Base-by-base conservation (phyloP, 2,329 filamentous ascomycete genomes). In the Aspergillus sp. region DNA sequence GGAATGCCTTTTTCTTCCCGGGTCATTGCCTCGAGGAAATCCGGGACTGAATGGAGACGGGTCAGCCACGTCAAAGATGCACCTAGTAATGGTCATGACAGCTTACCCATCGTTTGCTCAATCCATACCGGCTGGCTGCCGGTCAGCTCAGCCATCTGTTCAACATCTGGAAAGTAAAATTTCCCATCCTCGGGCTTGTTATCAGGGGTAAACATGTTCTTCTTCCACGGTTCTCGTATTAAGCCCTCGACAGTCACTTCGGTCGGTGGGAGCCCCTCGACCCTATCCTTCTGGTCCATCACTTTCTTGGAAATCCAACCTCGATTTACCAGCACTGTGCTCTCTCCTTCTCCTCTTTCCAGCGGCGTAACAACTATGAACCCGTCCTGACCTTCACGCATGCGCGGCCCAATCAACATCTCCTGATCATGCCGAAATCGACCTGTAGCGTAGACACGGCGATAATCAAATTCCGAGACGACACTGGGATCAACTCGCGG, bases 161-260 rank as follows among this genome's bases (percentile, higher is more conserved):
- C 78, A 25, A 99, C 92, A 77, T 97, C 94, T 0, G 95, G 94
- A 73, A 99, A 99, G 79, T 97, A 97, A 76, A 96, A 99, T 77
- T 93, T 89, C 62, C 89, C 87, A 73, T 88, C 88, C 68, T 93
- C 89, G 0, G 94, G 94, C 69, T 87, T 83, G 71, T 99, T 99
- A 0, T 91, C 88, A 0, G 95, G 95, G 59, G 95, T 99, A 76
- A 99, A 99, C 85, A 93, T 90, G 76, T 99, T 99, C 84, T 94
- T 96, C 85, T 96, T 95, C 87, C 92, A 96, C 8, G 94, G 94
- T 80, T 95, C 88, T 62, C 95, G 81, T 74, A 99, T 75, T 75
- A 99, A 72, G 0, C 95, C 95, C 79, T 97, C 89, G 2, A 99
- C 88, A 0, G 84, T 85, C 9, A 98, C 89, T 71, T 90, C 87